These are phyloP conservation scores for Cymbopogon citratus DNA, from an alignment of 176 grass and related monocot species.

Conservation along the genomic window DNA sequence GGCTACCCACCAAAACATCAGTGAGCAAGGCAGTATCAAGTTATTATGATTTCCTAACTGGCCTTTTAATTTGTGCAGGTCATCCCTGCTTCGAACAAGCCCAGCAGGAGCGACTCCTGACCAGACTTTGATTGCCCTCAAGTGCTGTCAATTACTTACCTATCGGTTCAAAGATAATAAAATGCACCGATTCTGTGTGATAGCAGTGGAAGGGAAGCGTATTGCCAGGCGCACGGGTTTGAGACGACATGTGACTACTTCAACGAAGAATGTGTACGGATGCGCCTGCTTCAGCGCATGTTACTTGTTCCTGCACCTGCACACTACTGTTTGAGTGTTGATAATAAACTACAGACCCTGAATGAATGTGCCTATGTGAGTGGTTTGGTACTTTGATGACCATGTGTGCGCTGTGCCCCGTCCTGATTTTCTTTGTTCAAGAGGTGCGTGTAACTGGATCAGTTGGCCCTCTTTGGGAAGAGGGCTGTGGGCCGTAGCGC, in stretches of 20 bases:
- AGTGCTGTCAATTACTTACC: not conserved
- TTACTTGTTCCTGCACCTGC: not conserved
- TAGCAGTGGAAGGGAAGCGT: not conserved
- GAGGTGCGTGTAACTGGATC: too few species aligned
- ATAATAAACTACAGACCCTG: not conserved
- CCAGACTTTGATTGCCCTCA: not conserved
- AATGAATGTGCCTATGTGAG: not conserved
- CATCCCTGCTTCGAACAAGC: slow-evolving; percentile 68
- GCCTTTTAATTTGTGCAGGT: slow-evolving; percentile 32
- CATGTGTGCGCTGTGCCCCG: not conserved
- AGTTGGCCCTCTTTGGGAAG: too few species aligned
- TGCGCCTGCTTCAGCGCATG: not conserved
- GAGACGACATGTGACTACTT: not conserved
- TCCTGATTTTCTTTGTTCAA: too few species aligned
- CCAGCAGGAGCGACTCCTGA: slow-evolving; percentile 69
- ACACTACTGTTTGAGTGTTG: not conserved
- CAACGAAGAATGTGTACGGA: not conserved
- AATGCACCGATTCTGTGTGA: not conserved
- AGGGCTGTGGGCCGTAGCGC: too few species aligned
- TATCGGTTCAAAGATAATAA: slow-evolving; percentile 10
- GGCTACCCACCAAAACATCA: not conserved
- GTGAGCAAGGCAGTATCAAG: not conserved
- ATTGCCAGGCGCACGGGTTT: not conserved
- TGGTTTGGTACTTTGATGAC: not conserved
- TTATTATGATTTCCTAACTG: not conserved